phyloP scores from a whole-genome alignment of 768 basidiomycete species.

The Polyporus arcularius region DNA sequence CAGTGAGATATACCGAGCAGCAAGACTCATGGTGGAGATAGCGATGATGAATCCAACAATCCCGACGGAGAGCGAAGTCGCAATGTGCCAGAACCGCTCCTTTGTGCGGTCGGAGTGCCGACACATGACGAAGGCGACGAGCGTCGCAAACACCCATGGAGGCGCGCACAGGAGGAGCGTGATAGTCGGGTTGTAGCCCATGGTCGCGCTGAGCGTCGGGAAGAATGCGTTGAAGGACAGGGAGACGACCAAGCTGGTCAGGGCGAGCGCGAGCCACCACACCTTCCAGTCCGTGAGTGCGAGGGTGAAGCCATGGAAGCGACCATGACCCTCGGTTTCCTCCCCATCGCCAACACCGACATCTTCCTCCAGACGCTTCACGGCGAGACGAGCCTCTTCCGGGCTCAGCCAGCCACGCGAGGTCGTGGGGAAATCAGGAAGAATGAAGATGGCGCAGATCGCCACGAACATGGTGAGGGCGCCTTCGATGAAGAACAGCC shows the following conservation, averaged over 20 bases:
- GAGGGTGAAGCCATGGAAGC: conserved; percentile 49
- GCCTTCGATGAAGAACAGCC: conserved; percentile 76
- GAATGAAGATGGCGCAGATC: conserved; percentile 56
- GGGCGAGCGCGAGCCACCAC: conserved; percentile 73
- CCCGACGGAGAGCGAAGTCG: conserved; percentile 53
- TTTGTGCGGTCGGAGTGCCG: conserved; percentile 71
- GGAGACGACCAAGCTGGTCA: conserved; percentile 61
- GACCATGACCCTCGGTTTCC: conserved; percentile 40
- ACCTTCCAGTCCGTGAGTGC: conserved; percentile 81
- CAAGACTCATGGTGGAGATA: conserved; percentile 60
- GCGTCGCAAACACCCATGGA: conserved; percentile 67
- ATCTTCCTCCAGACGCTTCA: conserved; percentile 65
- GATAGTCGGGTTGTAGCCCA: conserved; percentile 65
- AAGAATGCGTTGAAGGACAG: conserved; percentile 81
- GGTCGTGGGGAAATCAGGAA: conserved; percentile 74
- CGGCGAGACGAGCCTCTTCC: conserved; percentile 57
- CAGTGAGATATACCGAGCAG: conserved; percentile 67
- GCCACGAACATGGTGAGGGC: conserved; percentile 55
- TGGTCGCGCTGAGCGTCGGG: conserved; percentile 71
- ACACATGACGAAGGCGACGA: conserved; percentile 51
- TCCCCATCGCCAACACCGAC: conserved; percentile 52
- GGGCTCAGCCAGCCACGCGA: conserved; percentile 60
- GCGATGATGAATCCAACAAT: conserved; percentile 71
- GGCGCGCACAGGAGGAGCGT: conserved; percentile 78
- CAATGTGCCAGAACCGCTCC: conserved; percentile 74